Conservation (phyloP, 1,284 basidiomycete genomes). For the Leccinum olivaceoglutinosum region DNA sequence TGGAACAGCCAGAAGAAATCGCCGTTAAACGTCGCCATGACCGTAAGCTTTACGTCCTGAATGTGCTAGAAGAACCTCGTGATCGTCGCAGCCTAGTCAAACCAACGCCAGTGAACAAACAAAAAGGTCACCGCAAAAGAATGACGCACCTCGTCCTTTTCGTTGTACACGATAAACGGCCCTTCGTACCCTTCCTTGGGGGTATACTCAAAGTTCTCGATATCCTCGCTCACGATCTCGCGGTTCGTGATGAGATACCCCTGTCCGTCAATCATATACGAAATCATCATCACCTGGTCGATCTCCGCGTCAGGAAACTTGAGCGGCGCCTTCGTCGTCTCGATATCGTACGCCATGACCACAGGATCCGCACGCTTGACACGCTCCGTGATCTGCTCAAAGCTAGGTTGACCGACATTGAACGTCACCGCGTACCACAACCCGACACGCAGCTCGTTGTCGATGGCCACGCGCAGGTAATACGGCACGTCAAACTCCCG, state of each 20-base stretch:
- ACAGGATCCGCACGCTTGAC: constrained; percentile 99
- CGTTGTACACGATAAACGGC: constrained; percentile 95
- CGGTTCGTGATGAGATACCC: constrained; percentile 98
- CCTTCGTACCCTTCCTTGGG: constrained; percentile 98
- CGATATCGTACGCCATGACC: constrained; percentile 99
- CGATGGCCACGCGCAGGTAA: constrained; percentile 96
- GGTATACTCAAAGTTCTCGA: constrained; percentile 98
- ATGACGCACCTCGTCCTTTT: constrained; percentile 70
- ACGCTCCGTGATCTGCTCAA: constrained; percentile 72
- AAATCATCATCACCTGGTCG: constrained; percentile 99
- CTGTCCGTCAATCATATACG: constrained; percentile 95
- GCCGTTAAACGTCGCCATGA: constrained; percentile 98
- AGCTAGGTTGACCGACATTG: constrained; percentile 74
- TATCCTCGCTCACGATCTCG: constrained; percentile 96
- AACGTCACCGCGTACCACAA: constrained; percentile 94
- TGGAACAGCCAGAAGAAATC: constrained; percentile 67
- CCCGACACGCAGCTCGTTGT: constrained; percentile 96
- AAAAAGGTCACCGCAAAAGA: background rate
- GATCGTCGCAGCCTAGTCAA: constrained; percentile 64
- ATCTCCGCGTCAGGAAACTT: constrained; percentile 96
- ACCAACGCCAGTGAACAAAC: background rate
- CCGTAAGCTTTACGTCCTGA: constrained; percentile 88
- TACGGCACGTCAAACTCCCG: constrained; percentile 98
- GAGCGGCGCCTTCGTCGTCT: constrained; percentile 96
- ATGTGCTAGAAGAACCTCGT: constrained; percentile 88